Evolutionary conservation across 2,329 filamentous ascomycete species (phyloP), one percentile per base, ranked within the genome.

Genomic region (Trichoderma breve): DNA sequence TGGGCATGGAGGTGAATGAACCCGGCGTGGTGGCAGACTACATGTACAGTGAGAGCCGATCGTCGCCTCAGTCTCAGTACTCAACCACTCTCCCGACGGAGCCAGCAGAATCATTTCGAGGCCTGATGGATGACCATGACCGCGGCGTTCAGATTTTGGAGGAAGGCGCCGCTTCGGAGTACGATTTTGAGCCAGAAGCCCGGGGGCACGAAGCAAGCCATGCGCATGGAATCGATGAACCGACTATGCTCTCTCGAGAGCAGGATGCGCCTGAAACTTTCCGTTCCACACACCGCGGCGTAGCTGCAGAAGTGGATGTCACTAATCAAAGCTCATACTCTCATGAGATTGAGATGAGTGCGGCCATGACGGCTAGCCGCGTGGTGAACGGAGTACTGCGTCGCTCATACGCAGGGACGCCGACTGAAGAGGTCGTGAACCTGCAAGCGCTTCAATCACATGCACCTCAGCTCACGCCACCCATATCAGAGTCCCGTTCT

Each of bases 51-150:
- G 65, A 69, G 32, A 70, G 67, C 30, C 71, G 68, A 47, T 72
- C 71, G 15, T 72, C 71, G 24, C 55, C 53, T 51, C 58, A 62
- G 36, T 57, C 65, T 57, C 71, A 70, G 51, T 47, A 64, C n/a
- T 64, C 66, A 26, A 21, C 34, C n/a, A 12, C 32, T 36, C 43
- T 4, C 6, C 58, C 60, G 36, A 26, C 21, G 30, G 64, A 70
- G 24, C 66, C 68, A 12, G 43, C 68, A 34, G 60, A 57, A 18
- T 71, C 68, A 8, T 70, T 70, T 53, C 67, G 14, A 28, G 67
- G 57, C 3, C 67, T 70, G 14, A 60, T 70, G 39, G 67, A 70
- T 11, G 55, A 51, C 36, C 57, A 53, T 51, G 57, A 70, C n/a
- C 55, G 55, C 55, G 57, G 67, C 21, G 67, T 43, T 15, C 67